A percentile compares a stretch with the other conserved stretches of the same genome.
phyloP scores from a whole-genome alignment of 2,329 filamentous ascomycete species.

The Colletotrichum sp. region DNA sequence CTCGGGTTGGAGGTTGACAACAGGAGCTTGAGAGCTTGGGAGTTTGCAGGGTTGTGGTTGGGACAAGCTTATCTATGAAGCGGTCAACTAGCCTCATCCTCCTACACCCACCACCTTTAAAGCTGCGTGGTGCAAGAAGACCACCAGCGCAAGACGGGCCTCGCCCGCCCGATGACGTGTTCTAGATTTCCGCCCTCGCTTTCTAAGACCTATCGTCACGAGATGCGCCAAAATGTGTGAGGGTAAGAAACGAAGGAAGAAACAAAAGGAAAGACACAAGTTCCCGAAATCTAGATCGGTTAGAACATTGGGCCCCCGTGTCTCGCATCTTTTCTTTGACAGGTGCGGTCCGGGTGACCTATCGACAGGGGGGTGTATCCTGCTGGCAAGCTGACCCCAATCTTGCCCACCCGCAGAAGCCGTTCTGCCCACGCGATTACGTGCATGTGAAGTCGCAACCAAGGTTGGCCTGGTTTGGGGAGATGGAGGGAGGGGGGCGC shows the following conservation, averaged over 20 bases:
- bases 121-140: background rate
- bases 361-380: conserved; percentile 1
- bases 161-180: background rate
- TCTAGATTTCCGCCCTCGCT: background rate
- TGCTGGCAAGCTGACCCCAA: background rate
- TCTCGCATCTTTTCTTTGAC: background rate
- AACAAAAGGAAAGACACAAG: background rate
- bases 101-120: background rate
- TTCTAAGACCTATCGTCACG: background rate
- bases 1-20: too few species aligned
- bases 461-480: background rate
- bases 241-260: background rate
- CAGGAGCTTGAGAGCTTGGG: background rate
- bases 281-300: background rate
- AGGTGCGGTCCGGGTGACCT: background rate
- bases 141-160: background rate
- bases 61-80: background rate
- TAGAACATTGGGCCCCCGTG: background rate
- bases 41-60: background rate
- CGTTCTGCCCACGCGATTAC: background rate
- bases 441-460: background rate
- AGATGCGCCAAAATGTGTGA: background rate
- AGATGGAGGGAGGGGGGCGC: background rate
- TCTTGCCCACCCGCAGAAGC: background rate
- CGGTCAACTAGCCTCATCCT: background rate